Percentiles rank a stretch among this genome's conserved stretches.
phyloP scores from a whole-genome alignment of 164 flowering plant genomes.

The Saururus chinensis region DNA sequence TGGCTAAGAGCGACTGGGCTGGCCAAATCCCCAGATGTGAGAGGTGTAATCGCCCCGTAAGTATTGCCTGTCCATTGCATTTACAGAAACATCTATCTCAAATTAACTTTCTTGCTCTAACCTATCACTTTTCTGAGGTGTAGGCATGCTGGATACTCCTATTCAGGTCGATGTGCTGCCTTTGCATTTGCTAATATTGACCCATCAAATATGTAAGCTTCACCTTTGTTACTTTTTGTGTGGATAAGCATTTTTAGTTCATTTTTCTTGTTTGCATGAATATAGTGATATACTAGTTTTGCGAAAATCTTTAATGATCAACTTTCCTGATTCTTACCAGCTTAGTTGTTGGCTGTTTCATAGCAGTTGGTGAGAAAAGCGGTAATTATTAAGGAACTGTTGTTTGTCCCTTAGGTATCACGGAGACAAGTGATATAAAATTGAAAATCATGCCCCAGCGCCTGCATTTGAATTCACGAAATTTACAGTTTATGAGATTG shows the following conservation, averaged over 20 bases:
- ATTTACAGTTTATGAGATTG: too few species aligned
- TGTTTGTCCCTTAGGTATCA: too few species aligned
- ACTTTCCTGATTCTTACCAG: too few species aligned
- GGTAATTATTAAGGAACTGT: too few species aligned
- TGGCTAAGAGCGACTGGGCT: slow-evolving; percentile 72
- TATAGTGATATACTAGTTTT: too few species aligned
- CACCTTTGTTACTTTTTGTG: not conserved
- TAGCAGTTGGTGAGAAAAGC: too few species aligned
- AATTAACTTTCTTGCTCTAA: not conserved
- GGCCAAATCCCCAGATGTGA: slow-evolving; percentile 65
- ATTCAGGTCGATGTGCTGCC: slow-evolving; percentile 96
- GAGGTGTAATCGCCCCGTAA: slow-evolving; percentile 99
- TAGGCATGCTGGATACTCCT: slow-evolving; percentile 99
- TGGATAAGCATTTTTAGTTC: not conserved
- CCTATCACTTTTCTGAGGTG: slow-evolving; percentile 10
- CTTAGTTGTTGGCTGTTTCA: too few species aligned
- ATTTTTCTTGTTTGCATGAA: not conserved
- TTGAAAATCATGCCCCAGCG: too few species aligned
- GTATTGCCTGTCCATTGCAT: slow-evolving; percentile 10
- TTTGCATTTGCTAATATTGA: slow-evolving; percentile 92
- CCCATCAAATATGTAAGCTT: slow-evolving; percentile 56
- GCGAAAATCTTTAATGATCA: too few species aligned
- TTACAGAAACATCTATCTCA: not conserved
- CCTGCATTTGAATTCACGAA: too few species aligned
- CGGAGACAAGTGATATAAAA: too few species aligned